These are phyloP conservation scores for Fistulifera pelliculosa DNA, from an alignment of 108 stramenopile species.

Conservation along the genomic window DNA sequence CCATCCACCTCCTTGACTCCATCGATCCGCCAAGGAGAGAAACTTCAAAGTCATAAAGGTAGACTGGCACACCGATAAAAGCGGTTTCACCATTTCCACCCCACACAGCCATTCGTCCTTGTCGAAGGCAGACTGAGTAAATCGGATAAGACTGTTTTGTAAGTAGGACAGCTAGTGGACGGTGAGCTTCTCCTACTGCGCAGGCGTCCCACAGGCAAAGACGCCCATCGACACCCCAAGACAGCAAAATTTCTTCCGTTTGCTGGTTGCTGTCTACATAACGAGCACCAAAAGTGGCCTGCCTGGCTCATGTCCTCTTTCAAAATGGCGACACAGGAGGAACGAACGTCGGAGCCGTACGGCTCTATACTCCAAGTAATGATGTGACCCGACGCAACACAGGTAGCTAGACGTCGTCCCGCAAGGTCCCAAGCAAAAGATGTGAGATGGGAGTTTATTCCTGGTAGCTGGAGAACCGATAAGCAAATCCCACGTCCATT, in stretches of 20 bases:
- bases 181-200: constrained; percentile 44
- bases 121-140: constrained; percentile 35
- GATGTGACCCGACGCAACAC: constrained; percentile 64
- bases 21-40: too few species aligned
- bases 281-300: constrained; percentile 68
- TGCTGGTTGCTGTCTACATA: constrained; percentile 42
- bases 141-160: constrained; percentile 56
- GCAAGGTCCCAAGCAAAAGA: constrained; percentile 68
- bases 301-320: constrained; percentile 60
- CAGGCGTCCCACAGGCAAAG: constrained; percentile 72
- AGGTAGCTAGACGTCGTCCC: constrained; percentile 59
- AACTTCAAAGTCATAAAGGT: constrained; percentile 38
- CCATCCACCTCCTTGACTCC: too few species aligned
- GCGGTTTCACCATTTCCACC: constrained; percentile 54
- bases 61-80: constrained; percentile 60
- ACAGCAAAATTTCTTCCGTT: constrained; percentile 57
- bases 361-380: constrained; percentile 41
- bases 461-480: constrained; percentile 38
- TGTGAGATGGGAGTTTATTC: constrained; percentile 57
- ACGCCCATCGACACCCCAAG: constrained; percentile 81
- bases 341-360: constrained; percentile 15
- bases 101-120: constrained; percentile 29
- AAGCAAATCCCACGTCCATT: constrained; percentile 61
- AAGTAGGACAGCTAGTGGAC: constrained; percentile 62
- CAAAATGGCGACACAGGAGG: constrained; percentile 57